Percentiles rank a stretch among this genome's conserved stretches.
Conservation (phyloP, 768 basidiomycete species). For the Tubosaeta sp. region DNA sequence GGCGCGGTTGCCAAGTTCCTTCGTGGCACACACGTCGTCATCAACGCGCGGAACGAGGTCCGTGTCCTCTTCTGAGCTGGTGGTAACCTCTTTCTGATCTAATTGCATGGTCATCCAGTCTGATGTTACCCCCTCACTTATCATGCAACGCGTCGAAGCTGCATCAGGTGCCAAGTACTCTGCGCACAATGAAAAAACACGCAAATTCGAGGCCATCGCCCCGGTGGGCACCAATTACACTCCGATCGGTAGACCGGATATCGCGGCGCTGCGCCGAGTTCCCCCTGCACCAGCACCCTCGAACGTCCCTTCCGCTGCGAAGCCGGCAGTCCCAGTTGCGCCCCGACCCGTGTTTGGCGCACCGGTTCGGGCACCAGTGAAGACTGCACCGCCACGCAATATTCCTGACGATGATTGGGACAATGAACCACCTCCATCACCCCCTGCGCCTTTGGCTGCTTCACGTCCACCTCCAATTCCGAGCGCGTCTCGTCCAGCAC, state of each 20-base stretch:
- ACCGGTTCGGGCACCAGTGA: slow-evolving; percentile 39
- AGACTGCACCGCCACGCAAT: slow-evolving; percentile 34
- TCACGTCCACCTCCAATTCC: slow-evolving; percentile 48
- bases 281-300: slow-evolving; percentile 29
- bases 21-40: slow-evolving; percentile 79
- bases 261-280: slow-evolving; percentile 51
- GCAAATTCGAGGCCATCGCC: slow-evolving; percentile 73
- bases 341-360: slow-evolving; percentile 49
- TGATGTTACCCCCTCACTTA: slow-evolving; percentile 74
- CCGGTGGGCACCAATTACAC: slow-evolving; percentile 76
- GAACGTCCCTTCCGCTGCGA: slow-evolving; percentile 2
- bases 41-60: slow-evolving; percentile 85
- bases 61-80: slow-evolving; percentile 16
- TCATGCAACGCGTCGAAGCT: slow-evolving; percentile 84
- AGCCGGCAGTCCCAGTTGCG: slow-evolving; percentile 37
- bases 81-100: not conserved
- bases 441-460: slow-evolving; percentile 42
- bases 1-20: slow-evolving; percentile 76
- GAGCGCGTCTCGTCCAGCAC: slow-evolving; percentile 38
- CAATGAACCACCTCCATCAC: slow-evolving; percentile 43
- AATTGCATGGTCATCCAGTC: slow-evolving; percentile 37
- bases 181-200: slow-evolving; percentile 70
- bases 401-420: slow-evolving; percentile 60
- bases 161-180: slow-evolving; percentile 92
- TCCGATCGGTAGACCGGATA: slow-evolving; percentile 72